A percentile compares a stretch with the other conserved stretches of the same genome.
These are phyloP conservation scores for Cynanchum wilfordii DNA, from an alignment of 257 asterid species.

Conservation along the genomic window DNA sequence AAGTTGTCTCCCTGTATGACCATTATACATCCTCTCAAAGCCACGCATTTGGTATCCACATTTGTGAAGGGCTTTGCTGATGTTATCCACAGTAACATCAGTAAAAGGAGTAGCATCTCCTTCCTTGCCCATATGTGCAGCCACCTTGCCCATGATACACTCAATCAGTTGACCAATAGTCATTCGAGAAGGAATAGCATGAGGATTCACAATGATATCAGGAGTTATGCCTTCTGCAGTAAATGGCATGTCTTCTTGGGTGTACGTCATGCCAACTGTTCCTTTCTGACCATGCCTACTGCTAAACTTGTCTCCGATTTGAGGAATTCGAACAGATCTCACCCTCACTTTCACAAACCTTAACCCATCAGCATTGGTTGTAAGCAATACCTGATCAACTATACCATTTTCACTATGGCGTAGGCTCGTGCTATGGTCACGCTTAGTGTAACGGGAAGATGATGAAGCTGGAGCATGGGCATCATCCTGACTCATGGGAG, in stretches of 20 bases:
- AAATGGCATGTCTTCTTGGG: slow-evolving; percentile 99
- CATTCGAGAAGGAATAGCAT: slow-evolving; percentile 98
- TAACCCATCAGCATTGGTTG: slow-evolving; percentile 91
- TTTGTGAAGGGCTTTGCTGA: slow-evolving; percentile 88
- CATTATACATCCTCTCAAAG: slow-evolving; percentile 94
- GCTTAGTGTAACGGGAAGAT: slow-evolving; percentile 80
- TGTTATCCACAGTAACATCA: slow-evolving; percentile 91
- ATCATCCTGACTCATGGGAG: slow-evolving; percentile 84
- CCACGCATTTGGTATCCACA: slow-evolving; percentile 99
- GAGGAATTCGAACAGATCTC: slow-evolving; percentile 90
- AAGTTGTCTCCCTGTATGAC: slow-evolving; percentile 88
- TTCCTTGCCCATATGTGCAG: slow-evolving; percentile 96
- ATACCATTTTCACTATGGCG: slow-evolving; percentile 97
- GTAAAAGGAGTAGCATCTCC: slow-evolving; percentile 98
- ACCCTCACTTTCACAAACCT: slow-evolving; percentile 93
- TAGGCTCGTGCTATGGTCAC: slow-evolving; percentile 91
- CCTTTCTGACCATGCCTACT: slow-evolving; percentile 98
- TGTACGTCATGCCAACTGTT: slow-evolving; percentile 91
- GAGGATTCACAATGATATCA: slow-evolving; percentile 89
- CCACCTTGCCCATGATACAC: slow-evolving; percentile 97
- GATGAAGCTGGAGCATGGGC: slow-evolving; percentile 80
- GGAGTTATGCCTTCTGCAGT: slow-evolving; percentile 88
- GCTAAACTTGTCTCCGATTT: slow-evolving; percentile 95
- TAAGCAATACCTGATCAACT: slow-evolving; percentile 87
- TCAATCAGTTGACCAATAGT: slow-evolving; percentile 94